Conservation (phyloP, 1,284 basidiomycete genomes). For the Moesziomyces sp. region DNA sequence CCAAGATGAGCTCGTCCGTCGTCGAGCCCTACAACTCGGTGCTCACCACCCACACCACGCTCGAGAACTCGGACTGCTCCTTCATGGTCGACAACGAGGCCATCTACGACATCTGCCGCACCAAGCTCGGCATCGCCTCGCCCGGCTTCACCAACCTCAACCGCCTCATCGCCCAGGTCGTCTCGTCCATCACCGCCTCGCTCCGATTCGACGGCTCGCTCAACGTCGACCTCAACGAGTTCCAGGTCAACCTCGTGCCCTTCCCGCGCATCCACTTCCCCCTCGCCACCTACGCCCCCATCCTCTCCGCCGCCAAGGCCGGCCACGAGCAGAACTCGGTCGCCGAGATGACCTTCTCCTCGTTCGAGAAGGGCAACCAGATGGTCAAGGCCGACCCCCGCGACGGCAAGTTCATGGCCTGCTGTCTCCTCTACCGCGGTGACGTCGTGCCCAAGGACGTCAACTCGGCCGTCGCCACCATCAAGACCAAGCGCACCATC, state of each 20-base stretch:
- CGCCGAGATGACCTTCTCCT: slow-evolving; percentile 97
- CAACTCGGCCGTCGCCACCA: slow-evolving; percentile 88
- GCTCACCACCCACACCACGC: slow-evolving; percentile 96
- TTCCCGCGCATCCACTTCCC: slow-evolving; percentile 93
- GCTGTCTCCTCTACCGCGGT: slow-evolving; percentile 76
- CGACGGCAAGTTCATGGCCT: slow-evolving; percentile 84
- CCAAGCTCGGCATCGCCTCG: slow-evolving; percentile 84
- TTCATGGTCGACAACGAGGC: slow-evolving; percentile 68
- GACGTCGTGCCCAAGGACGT: slow-evolving; percentile 98
- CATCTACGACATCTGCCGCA: slow-evolving; percentile 99
- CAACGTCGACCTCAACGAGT: slow-evolving; percentile 98
- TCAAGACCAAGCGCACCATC: slow-evolving; percentile 84
- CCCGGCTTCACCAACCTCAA: slow-evolving; percentile 96
- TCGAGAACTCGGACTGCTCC: slow-evolving; percentile 99
- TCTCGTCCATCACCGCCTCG: slow-evolving; percentile 96
- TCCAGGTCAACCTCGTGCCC: slow-evolving; percentile 96
- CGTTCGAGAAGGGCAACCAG: slow-evolving; percentile 97
- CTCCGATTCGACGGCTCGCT: slow-evolving; percentile 97
- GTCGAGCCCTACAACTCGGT: slow-evolving; percentile 99
- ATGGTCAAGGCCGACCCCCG: slow-evolving; percentile 76
- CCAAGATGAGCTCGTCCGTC: slow-evolving; percentile 85
- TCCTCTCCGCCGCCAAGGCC: slow-evolving; percentile 83
- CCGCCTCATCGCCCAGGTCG: slow-evolving; percentile 90
- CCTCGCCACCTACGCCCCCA: slow-evolving; percentile 92
- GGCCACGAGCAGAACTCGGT: slow-evolving; percentile 98